Evolutionary conservation across 371 early-diverging fungal species (phyloP).

Genomic region (Dinochytrium kinnereticum): DNA sequence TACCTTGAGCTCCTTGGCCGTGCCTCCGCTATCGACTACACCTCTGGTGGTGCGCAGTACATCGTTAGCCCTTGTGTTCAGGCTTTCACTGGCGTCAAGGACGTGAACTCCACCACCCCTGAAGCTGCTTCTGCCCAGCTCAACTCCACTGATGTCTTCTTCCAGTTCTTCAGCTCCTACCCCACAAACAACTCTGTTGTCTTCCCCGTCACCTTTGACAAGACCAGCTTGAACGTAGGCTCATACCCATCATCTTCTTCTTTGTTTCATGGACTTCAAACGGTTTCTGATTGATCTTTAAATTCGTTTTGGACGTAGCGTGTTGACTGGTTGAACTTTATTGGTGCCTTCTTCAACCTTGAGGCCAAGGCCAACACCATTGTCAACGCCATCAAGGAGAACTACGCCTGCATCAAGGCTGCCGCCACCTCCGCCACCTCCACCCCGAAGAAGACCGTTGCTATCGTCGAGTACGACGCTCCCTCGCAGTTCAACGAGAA

Average conservation of each 20-base stretch:
- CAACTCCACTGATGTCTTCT: conserved; percentile 19
- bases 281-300: neutral
- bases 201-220: conserved; percentile 39
- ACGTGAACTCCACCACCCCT: conserved; percentile 23
- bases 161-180: conserved; percentile 14
- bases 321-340: conserved; percentile 34
- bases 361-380: conserved; percentile 37
- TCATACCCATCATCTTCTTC: neutral
- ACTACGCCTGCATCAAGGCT: conserved; percentile 28
- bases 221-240: conserved; percentile 22
- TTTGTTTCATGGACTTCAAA: neutral
- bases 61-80: conserved; percentile 39
- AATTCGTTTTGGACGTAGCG: conserved; percentile 13
- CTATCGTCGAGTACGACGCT: conserved; percentile 24
- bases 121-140: neutral
- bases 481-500: conserved; percentile 21
- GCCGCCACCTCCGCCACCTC: conserved; percentile 23
- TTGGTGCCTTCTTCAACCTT: conserved; percentile 40
- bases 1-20: conserved; percentile 42
- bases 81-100: conserved; percentile 19
- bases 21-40: conserved; percentile 22
- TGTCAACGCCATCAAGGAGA: conserved; percentile 14
- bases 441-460: conserved; percentile 12
- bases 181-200: conserved; percentile 27
- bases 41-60: conserved; percentile 27